Evolutionary conservation across 129 eudicot genomes (phyloP).

Genomic region (Artemisia annua): DNA sequence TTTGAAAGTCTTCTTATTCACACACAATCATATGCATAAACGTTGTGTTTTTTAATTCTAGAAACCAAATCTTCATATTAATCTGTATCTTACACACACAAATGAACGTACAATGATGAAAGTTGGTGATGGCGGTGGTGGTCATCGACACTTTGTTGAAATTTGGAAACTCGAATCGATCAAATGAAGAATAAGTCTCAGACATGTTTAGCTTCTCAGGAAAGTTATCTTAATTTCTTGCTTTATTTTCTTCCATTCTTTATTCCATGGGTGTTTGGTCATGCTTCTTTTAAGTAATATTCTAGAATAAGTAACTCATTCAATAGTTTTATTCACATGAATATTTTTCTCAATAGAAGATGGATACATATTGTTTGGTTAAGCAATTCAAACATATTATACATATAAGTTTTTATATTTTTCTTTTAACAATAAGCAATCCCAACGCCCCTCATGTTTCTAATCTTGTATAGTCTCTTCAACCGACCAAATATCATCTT

Average conservation of each 20-base stretch:
- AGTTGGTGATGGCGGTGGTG: slow-evolving; percentile 26
- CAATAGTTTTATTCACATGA: not conserved
- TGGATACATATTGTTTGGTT: no score
- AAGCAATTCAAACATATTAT: no score
- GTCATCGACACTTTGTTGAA: slow-evolving; percentile 31
- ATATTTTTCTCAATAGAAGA: not conserved
- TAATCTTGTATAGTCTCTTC: no score
- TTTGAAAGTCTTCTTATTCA: slow-evolving; percentile 29
- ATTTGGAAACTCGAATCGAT: not conserved
- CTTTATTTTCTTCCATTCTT: not conserved
- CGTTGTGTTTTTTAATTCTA: not conserved
- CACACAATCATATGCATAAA: slow-evolving; percentile 6
- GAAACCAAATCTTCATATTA: not conserved
- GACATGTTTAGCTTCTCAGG: slow-evolving; percentile 38
- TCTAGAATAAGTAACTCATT: not conserved
- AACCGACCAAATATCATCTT: no score
- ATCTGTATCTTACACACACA: not conserved
- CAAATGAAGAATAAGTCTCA: slow-evolving; percentile 3
- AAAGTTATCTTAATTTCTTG: slow-evolving; percentile 27
- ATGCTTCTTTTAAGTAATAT: not conserved
- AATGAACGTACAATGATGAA: slow-evolving; percentile 25
- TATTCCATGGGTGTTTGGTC: not conserved
- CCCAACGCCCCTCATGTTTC: no score
- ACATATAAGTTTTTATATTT: no score
- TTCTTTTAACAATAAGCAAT: no score